Percentiles rank a stretch among this genome's conserved stretches.
These are phyloP conservation scores for Isatis tinctoria DNA, from an alignment of 345 rosid genomes.

Conservation along the genomic window DNA sequence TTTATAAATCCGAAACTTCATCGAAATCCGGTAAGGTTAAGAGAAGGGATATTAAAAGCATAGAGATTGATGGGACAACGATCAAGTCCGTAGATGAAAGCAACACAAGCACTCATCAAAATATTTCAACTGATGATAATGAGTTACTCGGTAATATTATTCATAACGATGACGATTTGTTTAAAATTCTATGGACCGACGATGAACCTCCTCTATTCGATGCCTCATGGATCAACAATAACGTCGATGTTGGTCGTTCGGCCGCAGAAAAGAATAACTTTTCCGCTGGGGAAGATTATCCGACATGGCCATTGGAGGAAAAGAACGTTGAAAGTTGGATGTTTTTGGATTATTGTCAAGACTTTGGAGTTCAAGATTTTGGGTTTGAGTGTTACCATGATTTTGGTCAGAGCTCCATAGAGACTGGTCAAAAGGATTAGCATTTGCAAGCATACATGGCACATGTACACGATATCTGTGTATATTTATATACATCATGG, in stretches of 20 bases:
- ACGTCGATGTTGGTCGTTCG: neutral
- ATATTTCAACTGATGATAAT: slow-evolving; percentile 8
- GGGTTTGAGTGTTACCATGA: slow-evolving; percentile 42
- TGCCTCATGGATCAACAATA: slow-evolving; percentile 20
- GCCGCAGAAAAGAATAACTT: neutral
- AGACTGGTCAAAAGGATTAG: neutral
- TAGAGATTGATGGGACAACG: neutral
- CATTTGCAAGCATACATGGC: neutral
- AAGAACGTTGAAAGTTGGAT: slow-evolving; percentile 8
- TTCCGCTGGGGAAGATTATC: neutral
- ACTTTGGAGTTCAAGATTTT: slow-evolving; percentile 77
- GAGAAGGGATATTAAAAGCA: neutral
- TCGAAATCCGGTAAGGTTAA: neutral
- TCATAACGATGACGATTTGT: slow-evolving; percentile 47
- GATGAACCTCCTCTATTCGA: slow-evolving; percentile 33
- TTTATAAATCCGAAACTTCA: neutral
- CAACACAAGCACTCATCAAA: slow-evolving; percentile 6
- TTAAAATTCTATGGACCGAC: slow-evolving; percentile 57
- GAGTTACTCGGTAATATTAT: slow-evolving; percentile 40
- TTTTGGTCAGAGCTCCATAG: slow-evolving; percentile 11
- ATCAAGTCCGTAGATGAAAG: slow-evolving; percentile 7
- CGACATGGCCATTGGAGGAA: slow-evolving; percentile 28
- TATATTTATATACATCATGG: neutral
- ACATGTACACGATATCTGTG: neutral
- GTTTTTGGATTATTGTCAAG: slow-evolving; percentile 46